Conservation (phyloP, 1,284 basidiomycete genomes). For the Apiotrichum siamense region DNA sequence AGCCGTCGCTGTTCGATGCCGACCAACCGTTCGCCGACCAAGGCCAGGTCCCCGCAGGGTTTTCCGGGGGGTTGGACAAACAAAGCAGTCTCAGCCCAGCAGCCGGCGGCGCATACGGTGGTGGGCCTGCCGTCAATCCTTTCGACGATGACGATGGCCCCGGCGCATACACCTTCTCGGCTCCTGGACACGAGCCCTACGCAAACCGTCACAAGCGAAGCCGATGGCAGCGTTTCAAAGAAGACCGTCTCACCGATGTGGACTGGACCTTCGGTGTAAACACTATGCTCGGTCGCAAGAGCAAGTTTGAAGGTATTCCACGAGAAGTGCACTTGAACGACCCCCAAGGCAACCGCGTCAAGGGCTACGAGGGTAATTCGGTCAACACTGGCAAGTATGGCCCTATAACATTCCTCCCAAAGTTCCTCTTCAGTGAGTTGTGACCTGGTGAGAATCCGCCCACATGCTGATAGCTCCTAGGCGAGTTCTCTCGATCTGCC, state of each 20-base stretch:
- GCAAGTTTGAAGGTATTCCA: conserved; percentile 44
- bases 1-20: conserved; percentile 24
- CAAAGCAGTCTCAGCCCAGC: not conserved
- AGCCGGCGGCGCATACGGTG: not conserved
- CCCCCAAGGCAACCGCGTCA: conserved; percentile 50
- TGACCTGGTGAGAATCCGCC: not conserved
- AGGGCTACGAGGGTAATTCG: conserved; percentile 71
- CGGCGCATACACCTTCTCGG: conserved; percentile 38
- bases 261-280: conserved; percentile 45
- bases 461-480: conserved; percentile 19
- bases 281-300: conserved; percentile 33
- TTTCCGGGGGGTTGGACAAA: not conserved
- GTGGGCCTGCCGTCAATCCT: conserved; percentile 17
- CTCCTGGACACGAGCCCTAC: conserved; percentile 28
- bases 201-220: conserved; percentile 20
- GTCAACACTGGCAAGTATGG: conserved; percentile 97
- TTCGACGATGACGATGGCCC: conserved; percentile 42
- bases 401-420: conserved; percentile 77
- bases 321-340: conserved; percentile 63
- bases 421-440: conserved; percentile 77
- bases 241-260: conserved; percentile 39
- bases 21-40: conserved; percentile 34
- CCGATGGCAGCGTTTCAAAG: conserved; percentile 34
- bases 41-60: conserved; percentile 13
- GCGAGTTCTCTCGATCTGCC: conserved; percentile 71